phyloP scores from a whole-genome alignment of 1,139 yeast species.

The Saccharomyces pastorianus region DNA sequence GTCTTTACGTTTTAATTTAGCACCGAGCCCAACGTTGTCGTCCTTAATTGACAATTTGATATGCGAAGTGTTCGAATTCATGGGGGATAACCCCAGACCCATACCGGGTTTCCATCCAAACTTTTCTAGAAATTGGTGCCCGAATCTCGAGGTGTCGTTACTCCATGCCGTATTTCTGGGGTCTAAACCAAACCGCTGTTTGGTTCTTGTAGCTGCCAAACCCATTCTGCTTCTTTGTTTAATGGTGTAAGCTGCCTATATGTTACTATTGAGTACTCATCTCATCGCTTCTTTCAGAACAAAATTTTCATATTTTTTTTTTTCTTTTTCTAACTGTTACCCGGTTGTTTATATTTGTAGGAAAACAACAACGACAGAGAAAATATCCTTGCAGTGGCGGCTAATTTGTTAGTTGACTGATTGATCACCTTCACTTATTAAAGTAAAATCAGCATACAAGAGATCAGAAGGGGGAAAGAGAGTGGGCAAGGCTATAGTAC shows the following conservation, averaged over 20 bases:
- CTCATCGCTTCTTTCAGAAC: conserved; percentile 1
- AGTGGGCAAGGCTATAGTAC: background rate
- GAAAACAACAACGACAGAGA: background rate
- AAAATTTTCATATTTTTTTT: background rate
- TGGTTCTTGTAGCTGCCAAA: conserved; percentile 73
- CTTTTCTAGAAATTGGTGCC: conserved; percentile 73
- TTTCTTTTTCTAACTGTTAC: background rate
- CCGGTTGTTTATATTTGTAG: background rate
- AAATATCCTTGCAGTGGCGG: background rate
- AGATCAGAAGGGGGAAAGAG: background rate
- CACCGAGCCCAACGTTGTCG: conserved; percentile 80
- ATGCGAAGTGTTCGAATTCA: conserved; percentile 59
- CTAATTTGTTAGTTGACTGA: background rate
- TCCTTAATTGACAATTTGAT: conserved; percentile 75
- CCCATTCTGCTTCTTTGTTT: conserved; percentile 44
- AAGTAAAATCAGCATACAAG: background rate
- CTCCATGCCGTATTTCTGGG: conserved; percentile 96
- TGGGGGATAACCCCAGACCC: conserved; percentile 70
- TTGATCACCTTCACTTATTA: background rate
- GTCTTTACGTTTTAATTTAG: conserved; percentile 53
- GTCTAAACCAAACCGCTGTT: conserved; percentile 82
- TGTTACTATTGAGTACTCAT: background rate
- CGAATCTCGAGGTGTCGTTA: conserved; percentile 74
- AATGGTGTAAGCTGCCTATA: background rate
- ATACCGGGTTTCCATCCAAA: conserved; percentile 90